These are phyloP conservation scores for Umbelopsis sp. DNA, from an alignment of 371 early-diverging fungal species.

Conservation along the genomic window DNA sequence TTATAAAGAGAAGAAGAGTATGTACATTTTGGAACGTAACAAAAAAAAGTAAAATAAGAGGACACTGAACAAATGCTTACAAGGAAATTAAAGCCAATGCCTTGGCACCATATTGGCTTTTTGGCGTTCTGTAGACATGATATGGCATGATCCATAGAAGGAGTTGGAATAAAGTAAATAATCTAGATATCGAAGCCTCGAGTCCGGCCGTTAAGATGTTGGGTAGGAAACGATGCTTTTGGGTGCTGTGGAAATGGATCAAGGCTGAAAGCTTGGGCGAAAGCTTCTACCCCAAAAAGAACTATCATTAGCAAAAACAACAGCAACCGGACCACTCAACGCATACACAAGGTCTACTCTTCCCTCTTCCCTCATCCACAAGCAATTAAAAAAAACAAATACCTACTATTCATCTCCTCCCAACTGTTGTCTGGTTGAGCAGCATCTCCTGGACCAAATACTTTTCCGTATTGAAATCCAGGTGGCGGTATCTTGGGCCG, in stretches of 20 bases:
- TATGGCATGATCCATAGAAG: background rate
- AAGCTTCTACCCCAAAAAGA: background rate
- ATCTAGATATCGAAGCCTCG: constrained; percentile 15
- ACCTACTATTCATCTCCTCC: constrained; percentile 19
- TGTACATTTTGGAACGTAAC: background rate
- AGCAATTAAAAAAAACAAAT: constrained; percentile 1
- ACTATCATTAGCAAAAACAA: background rate
- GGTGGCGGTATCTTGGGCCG: constrained; percentile 10
- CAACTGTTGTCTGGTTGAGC: constrained; percentile 10
- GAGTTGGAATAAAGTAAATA: constrained; percentile 1
- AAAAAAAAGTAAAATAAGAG: background rate
- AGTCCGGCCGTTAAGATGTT: constrained; percentile 7
- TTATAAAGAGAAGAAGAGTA: background rate
- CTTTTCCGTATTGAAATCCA: constrained; percentile 7
- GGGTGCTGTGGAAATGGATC: background rate
- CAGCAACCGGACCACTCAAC: background rate
- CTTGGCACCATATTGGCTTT: background rate
- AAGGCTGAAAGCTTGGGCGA: constrained; percentile 15
- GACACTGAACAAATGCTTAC: background rate
- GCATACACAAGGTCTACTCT: background rate
- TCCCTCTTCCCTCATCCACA: background rate
- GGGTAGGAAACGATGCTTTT: constrained; percentile 4
- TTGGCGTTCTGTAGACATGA: background rate
- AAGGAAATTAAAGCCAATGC: background rate
- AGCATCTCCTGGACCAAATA: constrained; percentile 11